phyloP scores from a whole-genome alignment of 2,329 filamentous ascomycete genomes.

The Tolypocladium cylindrosporum region DNA sequence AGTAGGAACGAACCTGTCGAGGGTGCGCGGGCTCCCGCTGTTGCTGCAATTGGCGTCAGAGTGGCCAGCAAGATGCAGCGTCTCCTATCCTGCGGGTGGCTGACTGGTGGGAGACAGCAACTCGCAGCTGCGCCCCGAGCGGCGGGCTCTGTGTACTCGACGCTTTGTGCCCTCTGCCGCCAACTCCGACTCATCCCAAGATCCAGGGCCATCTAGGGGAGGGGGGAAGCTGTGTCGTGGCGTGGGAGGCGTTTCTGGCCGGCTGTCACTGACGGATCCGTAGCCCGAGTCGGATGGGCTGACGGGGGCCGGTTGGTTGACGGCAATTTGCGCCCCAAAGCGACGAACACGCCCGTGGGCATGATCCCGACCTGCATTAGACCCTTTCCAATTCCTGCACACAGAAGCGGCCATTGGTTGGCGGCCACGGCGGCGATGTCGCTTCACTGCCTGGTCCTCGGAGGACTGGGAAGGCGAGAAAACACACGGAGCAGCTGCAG shows the following conservation, averaged over 20 bases:
- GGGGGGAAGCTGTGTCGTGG: background rate
- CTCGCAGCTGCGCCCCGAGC: background rate
- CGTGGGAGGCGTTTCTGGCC: background rate
- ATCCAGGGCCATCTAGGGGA: constrained; percentile 4
- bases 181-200: background rate
- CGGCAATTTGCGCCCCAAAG: background rate
- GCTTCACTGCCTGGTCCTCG: background rate
- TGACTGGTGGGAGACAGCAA: background rate
- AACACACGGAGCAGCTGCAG: background rate
- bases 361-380: background rate
- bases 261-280: constrained; percentile 11
- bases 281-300: constrained; percentile 20
- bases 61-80: background rate
- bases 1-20: constrained; percentile 42
- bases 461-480: background rate
- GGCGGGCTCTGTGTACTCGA: background rate
- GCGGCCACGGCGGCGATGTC: background rate
- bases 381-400: background rate
- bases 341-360: background rate
- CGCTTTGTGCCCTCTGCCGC: background rate
- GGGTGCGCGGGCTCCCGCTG: constrained; percentile 8
- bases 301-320: background rate
- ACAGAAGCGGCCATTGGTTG: background rate
- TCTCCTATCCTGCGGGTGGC: background rate
- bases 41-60: background rate